These are phyloP conservation scores for Coemansia sp. DNA, from an alignment of 371 early-diverging fungal species.

Conservation along the genomic window DNA sequence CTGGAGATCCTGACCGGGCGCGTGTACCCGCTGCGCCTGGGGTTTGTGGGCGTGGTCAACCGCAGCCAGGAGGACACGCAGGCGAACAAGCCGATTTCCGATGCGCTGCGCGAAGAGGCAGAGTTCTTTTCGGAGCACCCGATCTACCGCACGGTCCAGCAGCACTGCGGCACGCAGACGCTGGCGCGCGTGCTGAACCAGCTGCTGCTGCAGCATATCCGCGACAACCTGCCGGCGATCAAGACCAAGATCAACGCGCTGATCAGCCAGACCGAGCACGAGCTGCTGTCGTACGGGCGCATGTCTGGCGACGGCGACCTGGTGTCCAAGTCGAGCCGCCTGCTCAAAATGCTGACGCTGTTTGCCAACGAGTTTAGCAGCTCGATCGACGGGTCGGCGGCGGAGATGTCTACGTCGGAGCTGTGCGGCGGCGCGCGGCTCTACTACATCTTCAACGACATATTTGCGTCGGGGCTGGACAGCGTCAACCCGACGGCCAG, in stretches of 20 bases:
- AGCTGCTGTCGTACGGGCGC: slow-evolving; percentile 73
- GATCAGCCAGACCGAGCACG: slow-evolving; percentile 78
- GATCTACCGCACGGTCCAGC: slow-evolving; percentile 75
- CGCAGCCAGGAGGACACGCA: slow-evolving; percentile 88
- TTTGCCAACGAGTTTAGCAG: slow-evolving; percentile 79
- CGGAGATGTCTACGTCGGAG: slow-evolving; percentile 88
- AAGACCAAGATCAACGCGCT: slow-evolving; percentile 76
- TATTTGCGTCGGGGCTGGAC: slow-evolving; percentile 78
- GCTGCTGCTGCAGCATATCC: slow-evolving; percentile 76
- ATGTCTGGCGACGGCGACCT: slow-evolving; percentile 57
- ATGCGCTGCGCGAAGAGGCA: slow-evolving; percentile 72
- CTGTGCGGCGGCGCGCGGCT: slow-evolving; percentile 89
- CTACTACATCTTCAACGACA: slow-evolving; percentile 85
- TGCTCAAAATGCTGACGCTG: slow-evolving; percentile 77
- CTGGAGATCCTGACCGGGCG: slow-evolving; percentile 83
- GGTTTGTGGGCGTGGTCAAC: slow-evolving; percentile 90
- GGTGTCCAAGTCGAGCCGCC: slow-evolving; percentile 62
- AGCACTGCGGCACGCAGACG: slow-evolving; percentile 83
- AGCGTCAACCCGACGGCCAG: slow-evolving; percentile 76
- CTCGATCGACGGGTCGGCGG: slow-evolving; percentile 77
- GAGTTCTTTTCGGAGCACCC: slow-evolving; percentile 80
- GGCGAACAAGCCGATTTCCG: slow-evolving; percentile 73
- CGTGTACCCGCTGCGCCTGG: slow-evolving; percentile 79
- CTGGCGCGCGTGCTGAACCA: slow-evolving; percentile 77
- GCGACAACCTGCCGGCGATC: slow-evolving; percentile 78